Evolutionary conservation across 805 yeast species (phyloP).

Genomic region (Metschnikowia cubensis): DNA sequence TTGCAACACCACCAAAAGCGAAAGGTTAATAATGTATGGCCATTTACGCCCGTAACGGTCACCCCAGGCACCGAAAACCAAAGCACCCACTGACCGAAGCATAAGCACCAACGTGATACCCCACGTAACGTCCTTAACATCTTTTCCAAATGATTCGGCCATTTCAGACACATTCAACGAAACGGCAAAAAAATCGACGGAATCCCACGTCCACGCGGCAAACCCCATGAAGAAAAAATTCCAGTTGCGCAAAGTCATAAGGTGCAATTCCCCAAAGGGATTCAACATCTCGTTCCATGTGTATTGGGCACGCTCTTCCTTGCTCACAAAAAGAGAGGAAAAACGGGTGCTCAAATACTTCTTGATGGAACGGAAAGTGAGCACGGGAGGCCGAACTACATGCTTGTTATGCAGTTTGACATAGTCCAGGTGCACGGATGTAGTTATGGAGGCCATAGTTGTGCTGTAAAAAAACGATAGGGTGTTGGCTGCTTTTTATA

Average conservation of each 20-base stretch:
- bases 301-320: constrained; percentile 34
- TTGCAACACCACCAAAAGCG: constrained; percentile 48
- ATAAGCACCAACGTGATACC: constrained; percentile 67
- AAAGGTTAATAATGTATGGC: constrained; percentile 48
- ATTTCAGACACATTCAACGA: constrained; percentile 47
- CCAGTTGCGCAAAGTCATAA: constrained; percentile 39
- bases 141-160: constrained; percentile 42
- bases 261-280: constrained; percentile 41
- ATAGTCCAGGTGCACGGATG: constrained; percentile 14
- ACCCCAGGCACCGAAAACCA: constrained; percentile 55
- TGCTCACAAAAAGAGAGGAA: constrained; percentile 46
- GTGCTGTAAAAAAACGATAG: not conserved
- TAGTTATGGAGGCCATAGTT: constrained; percentile 1
- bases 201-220: constrained; percentile 62
- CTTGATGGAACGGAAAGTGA: constrained; percentile 27
- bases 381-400: constrained; percentile 25
- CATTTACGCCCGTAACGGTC: constrained; percentile 60
- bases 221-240: constrained; percentile 51
- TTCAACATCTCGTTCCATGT: constrained; percentile 45
- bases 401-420: constrained; percentile 16
- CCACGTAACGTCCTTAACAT: constrained; percentile 57
- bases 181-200: constrained; percentile 59
- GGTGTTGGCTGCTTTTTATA: not conserved
- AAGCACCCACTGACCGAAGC: constrained; percentile 65
- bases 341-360: constrained; percentile 44